Evolutionary conservation across 768 basidiomycete species (phyloP).

Genomic region (Mycena leptocephala): DNA sequence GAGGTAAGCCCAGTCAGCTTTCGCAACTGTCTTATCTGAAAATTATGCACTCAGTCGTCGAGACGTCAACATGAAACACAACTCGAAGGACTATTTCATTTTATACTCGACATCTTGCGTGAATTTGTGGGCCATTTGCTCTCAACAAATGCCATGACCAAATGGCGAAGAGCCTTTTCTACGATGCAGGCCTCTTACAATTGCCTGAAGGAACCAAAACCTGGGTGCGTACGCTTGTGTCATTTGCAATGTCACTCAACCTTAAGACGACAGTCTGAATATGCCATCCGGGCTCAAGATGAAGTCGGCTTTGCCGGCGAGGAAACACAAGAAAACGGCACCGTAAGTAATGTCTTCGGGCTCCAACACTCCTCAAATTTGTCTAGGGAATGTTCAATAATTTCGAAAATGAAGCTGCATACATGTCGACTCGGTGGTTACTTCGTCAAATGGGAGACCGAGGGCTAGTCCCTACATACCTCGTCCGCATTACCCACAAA

Average conservation of each 20-base stretch:
- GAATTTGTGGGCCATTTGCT: constrained; percentile 48
- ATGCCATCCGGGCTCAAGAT: constrained; percentile 32
- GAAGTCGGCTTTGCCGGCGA: constrained; percentile 32
- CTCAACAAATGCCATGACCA: constrained; percentile 47
- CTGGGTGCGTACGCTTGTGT: constrained; percentile 44
- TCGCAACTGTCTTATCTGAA: neutral
- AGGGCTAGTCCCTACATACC: constrained; percentile 40
- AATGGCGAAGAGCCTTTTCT: constrained; percentile 51
- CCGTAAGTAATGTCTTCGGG: constrained; percentile 32
- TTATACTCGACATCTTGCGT: constrained; percentile 40
- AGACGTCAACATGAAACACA: constrained; percentile 41
- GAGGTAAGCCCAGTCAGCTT: constrained; percentile 39
- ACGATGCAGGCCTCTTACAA: constrained; percentile 41
- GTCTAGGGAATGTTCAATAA: constrained; percentile 36
- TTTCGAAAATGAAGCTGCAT: constrained; percentile 48
- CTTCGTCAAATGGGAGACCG: constrained; percentile 40
- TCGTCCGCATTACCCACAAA: constrained; percentile 43
- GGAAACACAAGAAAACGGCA: constrained; percentile 36
- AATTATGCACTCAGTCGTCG: constrained; percentile 37
- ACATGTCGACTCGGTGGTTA: constrained; percentile 47
- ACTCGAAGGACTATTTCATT: constrained; percentile 48
- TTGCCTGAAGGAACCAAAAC: constrained; percentile 40
- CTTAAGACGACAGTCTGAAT: too few relatives aligned
- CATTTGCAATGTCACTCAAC: too few relatives aligned
- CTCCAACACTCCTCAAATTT: too few relatives aligned